Evolutionary conservation across 345 rosid genomes (phyloP).

Genomic region (Euphorbia lathyris): DNA sequence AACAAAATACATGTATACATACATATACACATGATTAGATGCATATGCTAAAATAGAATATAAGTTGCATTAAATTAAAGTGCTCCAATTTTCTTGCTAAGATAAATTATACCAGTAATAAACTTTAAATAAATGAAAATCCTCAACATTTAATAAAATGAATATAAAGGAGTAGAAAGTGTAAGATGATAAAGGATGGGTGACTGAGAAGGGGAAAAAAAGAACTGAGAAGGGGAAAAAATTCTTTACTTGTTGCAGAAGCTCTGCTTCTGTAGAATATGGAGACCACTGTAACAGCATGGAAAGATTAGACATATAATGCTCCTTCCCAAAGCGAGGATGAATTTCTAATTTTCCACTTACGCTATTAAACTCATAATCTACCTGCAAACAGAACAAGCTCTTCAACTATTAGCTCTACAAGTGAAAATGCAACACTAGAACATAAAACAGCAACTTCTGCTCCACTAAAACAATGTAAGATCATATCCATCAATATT

Average conservation of each 20-base stretch:
- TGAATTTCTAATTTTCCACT: conserved; percentile 39
- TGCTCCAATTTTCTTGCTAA: no score
- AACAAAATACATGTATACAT: no score
- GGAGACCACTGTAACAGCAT: conserved; percentile 86
- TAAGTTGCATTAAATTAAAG: no score
- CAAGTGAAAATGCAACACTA: not conserved
- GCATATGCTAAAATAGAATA: no score
- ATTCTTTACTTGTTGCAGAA: conserved; percentile 81
- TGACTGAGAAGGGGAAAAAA: not conserved
- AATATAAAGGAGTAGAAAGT: not conserved
- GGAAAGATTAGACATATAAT: conserved; percentile 60
- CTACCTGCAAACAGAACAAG: conserved; percentile 51
- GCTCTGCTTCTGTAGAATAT: conserved; percentile 76
- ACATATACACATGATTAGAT: no score
- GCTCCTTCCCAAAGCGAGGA: conserved; percentile 46
- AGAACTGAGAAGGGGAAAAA: no score
- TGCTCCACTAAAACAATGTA: not conserved
- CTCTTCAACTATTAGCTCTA: not conserved
- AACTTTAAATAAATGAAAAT: no score
- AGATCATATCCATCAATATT: not conserved
- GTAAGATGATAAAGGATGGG: conserved; percentile 8
- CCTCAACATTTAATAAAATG: no score
- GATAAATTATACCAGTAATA: no score
- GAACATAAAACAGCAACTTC: not conserved
- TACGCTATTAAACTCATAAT: conserved; percentile 51